A percentile compares a stretch with the other conserved stretches of the same genome.
Conservation (phyloP, 2,329 filamentous ascomycete genomes). For the Colletotrichum truncatum region DNA sequence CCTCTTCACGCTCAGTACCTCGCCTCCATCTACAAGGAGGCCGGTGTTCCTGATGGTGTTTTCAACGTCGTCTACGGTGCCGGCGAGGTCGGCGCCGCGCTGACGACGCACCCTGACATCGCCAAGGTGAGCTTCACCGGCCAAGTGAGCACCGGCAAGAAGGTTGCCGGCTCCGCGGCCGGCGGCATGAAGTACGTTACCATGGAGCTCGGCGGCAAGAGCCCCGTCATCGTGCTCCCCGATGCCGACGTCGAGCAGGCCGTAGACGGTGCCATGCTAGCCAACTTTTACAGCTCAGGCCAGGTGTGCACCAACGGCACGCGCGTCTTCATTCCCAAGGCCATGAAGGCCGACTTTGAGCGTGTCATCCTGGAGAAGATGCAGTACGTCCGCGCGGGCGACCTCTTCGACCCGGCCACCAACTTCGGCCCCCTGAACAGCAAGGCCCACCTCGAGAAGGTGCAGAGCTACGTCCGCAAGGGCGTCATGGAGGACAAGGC, state of each 20-base stretch:
- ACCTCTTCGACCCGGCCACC: constrained; percentile 75
- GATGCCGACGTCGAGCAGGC: constrained; percentile 82
- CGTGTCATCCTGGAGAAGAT: constrained; percentile 75
- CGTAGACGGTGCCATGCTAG: constrained; percentile 92
- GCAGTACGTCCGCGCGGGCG: constrained; percentile 79
- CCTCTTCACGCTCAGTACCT: constrained; percentile 82
- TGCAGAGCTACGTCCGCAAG: constrained; percentile 78
- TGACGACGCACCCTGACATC: constrained; percentile 77
- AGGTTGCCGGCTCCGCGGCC: constrained; percentile 80
- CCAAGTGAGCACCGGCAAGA: constrained; percentile 62
- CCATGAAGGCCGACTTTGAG: constrained; percentile 75
- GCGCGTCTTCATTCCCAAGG: constrained; percentile 80
- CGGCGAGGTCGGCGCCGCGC: constrained; percentile 78
- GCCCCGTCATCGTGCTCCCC: constrained; percentile 80
- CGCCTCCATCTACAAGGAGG: constrained; percentile 80
- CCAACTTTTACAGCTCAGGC: constrained; percentile 90
- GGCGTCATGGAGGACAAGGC: constrained; percentile 80
- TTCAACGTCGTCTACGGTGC: constrained; percentile 89
- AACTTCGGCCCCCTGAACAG: constrained; percentile 90
- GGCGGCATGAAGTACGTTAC: constrained; percentile 89
- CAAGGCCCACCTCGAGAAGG: constrained; percentile 78
- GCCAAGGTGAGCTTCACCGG: constrained; percentile 74
- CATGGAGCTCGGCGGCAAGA: constrained; percentile 92
- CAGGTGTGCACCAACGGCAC: constrained; percentile 96
- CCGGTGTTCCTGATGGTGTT: constrained; percentile 81